Conservation (phyloP, 1,139 yeast genomes). For the Eremothecium sinecaudum region DNA sequence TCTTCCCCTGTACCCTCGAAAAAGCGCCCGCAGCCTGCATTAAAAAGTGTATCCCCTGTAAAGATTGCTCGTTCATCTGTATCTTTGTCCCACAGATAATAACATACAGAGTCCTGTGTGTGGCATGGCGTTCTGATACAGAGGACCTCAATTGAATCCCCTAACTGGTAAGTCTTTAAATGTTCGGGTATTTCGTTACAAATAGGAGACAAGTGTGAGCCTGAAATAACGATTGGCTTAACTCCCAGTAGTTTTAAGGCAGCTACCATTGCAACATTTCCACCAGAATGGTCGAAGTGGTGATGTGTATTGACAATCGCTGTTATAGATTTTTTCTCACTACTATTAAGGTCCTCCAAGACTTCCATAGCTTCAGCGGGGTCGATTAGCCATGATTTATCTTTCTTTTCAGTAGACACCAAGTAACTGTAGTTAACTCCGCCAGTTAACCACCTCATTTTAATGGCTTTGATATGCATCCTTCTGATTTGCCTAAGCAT, state of each 20-base stretch:
- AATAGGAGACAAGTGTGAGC: slow-evolving; percentile 36
- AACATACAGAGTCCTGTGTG: slow-evolving; percentile 91
- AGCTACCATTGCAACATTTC: slow-evolving; percentile 45
- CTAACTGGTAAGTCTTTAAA: slow-evolving; percentile 34
- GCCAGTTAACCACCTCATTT: slow-evolving; percentile 94
- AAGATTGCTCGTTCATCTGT: slow-evolving; percentile 67
- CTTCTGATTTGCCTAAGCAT: slow-evolving; percentile 31
- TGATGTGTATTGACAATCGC: slow-evolving; percentile 94
- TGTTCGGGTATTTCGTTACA: slow-evolving; percentile 31
- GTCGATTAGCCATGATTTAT: slow-evolving; percentile 75
- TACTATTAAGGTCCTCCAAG: slow-evolving; percentile 31
- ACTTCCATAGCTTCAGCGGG: slow-evolving; percentile 78
- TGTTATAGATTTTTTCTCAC: slow-evolving; percentile 38
- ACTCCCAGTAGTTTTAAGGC: slow-evolving; percentile 26
- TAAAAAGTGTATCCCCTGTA: slow-evolving; percentile 92
- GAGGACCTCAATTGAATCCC: slow-evolving; percentile 43
- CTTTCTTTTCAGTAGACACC: slow-evolving; percentile 56
- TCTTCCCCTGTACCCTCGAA: slow-evolving; percentile 82
- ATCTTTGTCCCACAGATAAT: slow-evolving; percentile 53
- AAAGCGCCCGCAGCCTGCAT: slow-evolving; percentile 92
- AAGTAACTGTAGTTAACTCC: slow-evolving; percentile 78
- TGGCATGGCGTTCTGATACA: slow-evolving; percentile 97
- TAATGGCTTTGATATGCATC: slow-evolving; percentile 76
- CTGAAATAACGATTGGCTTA: slow-evolving; percentile 65
- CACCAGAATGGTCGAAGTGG: slow-evolving; percentile 91